Evolutionary conservation across 2,329 filamentous ascomycete genomes (phyloP), one percentile per base, ranked within the genome.

Genomic region (Colletotrichum filicis): DNA sequence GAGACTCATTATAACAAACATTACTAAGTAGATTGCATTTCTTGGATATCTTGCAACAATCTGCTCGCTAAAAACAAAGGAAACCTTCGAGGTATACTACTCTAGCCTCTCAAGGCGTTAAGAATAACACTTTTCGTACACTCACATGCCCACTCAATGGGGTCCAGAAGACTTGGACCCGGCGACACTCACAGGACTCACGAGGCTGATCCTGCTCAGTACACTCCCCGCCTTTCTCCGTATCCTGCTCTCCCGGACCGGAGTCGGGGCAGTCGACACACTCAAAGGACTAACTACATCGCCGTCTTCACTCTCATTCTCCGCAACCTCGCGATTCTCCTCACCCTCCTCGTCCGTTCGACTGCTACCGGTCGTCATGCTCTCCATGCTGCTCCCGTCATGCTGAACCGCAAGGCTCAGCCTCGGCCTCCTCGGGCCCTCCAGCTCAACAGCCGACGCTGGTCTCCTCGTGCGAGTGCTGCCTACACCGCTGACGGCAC

Each of bases 361-460:
- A 30, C 75, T 79, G 68, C 77, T 79, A 5, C 79, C 77, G 11
- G 78, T 77, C 24, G 79, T 79, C 77, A 80, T 77, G 74, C 77
- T 79, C 49, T 79, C 78, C 32, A 76, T 75, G 12, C 78, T 73
- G 49, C 66, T 68, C 19, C 61, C 68, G n/a, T 75, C 71, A 4
- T 58, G 57, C 42, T 70, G 60, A 19, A 68, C 53, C 1, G 58
- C 28, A 30, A 73, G 65, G 16, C 69, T 65, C 46, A 59, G 5
- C 2, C 37, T 52, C 42, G 26, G 49, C 14, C 64, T 55, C 16
- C 58, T 46, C 3, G 49, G 64, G 8, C 55, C 72, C 11, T 75
- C 72, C 68, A 66, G 3, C 58, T 74, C 74, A 1, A 62, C 32
- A 8, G 73, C 58, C 3, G 72, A 49, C 9, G 64, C 14, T 1